Evolutionary conservation across 306 rosid genomes (phyloP).

Genomic region (Alnus glutinosa): DNA sequence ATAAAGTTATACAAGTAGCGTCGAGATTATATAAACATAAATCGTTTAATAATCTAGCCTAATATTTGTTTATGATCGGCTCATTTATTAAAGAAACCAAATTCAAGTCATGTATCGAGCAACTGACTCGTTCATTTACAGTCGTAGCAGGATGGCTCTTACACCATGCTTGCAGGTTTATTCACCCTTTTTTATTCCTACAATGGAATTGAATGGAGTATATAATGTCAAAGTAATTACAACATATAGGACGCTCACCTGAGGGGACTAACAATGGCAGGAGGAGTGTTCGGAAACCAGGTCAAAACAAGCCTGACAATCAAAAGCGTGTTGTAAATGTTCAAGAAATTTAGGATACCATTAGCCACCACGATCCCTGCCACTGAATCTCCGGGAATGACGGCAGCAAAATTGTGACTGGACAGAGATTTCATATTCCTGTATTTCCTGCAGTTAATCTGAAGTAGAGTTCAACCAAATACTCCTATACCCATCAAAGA

Average conservation of each 20-base stretch:
- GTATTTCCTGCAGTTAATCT: conserved; percentile 54
- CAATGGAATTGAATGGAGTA: background rate
- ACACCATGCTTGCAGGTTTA: background rate
- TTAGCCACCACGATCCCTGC: conserved; percentile 85
- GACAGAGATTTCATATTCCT: conserved; percentile 34
- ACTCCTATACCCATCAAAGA: background rate
- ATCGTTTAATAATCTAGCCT: too few species aligned
- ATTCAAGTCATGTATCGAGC: too few species aligned
- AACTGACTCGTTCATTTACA: too few species aligned
- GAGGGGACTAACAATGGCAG: conserved; percentile 84
- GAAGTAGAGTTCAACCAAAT: conserved; percentile 30
- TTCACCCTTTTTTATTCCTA: background rate
- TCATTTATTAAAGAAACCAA: too few species aligned
- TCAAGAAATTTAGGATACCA: conserved; percentile 80
- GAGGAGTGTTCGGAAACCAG: conserved; percentile 93
- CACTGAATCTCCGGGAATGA: conserved; percentile 87
- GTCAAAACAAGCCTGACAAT: conserved; percentile 90
- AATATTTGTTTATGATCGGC: too few species aligned
- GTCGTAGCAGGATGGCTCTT: background rate
- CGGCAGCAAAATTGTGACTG: conserved; percentile 75
- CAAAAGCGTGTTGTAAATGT: conserved; percentile 78
- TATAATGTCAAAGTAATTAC: background rate
- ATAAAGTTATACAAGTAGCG: too few species aligned
- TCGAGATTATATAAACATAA: too few species aligned
- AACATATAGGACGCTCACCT: conserved; percentile 43